A percentile compares a stretch with the other conserved stretches of the same genome.
phyloP scores from a whole-genome alignment of 2,329 filamentous ascomycete genomes.

The Lachnellula arida region DNA sequence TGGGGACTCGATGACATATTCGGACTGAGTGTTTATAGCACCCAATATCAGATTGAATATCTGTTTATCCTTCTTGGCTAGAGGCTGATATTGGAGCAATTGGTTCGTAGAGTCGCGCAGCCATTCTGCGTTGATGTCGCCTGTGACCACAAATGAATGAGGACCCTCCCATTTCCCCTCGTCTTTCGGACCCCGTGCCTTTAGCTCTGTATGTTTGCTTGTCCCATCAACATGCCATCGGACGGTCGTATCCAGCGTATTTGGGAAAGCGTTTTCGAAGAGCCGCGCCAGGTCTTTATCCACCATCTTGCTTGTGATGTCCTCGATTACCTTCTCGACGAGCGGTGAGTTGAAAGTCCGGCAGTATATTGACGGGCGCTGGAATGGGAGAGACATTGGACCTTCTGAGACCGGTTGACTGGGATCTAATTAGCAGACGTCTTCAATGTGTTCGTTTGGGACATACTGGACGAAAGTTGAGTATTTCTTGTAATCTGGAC shows the following conservation, averaged over 20 bases:
- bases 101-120: constrained; percentile 91
- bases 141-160: constrained; percentile 90
- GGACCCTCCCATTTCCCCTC: constrained; percentile 72
- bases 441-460: background rate
- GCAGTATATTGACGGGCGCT: constrained; percentile 75
- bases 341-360: constrained; percentile 83
- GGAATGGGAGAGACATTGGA: constrained; percentile 74
- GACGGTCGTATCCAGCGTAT: constrained; percentile 68
- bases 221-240: constrained; percentile 61
- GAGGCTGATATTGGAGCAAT: constrained; percentile 78
- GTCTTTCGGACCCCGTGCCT: constrained; percentile 38
- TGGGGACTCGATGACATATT: constrained; percentile 89
- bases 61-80: constrained; percentile 75
- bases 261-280: constrained; percentile 93
- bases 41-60: constrained; percentile 80
- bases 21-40: constrained; percentile 92
- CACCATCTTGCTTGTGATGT: constrained; percentile 73
- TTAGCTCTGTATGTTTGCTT: constrained; percentile 35
- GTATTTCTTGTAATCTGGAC: constrained; percentile 34
- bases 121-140: constrained; percentile 92
- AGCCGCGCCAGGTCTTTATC: constrained; percentile 85
- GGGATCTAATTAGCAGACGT: constrained; percentile 13
- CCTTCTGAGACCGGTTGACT: constrained; percentile 78
- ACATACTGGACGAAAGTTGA: constrained; percentile 27
- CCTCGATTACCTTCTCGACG: constrained; percentile 82